Evolutionary conservation across 2,329 filamentous ascomycete genomes (phyloP), one percentile per base, ranked within the genome.

Genomic region (Aspergillus arachidicola): DNA sequence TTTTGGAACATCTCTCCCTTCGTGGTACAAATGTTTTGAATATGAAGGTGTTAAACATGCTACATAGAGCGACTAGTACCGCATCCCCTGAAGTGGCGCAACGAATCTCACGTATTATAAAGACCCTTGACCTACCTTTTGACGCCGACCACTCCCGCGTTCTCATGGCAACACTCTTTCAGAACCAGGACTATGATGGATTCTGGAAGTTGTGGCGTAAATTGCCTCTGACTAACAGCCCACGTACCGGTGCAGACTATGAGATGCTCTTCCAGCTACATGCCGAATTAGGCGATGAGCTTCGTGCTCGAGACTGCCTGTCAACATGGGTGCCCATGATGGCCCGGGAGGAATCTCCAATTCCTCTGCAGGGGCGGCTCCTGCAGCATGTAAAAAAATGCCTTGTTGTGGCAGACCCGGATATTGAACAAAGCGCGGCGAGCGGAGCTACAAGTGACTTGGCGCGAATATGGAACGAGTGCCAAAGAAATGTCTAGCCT

Each of bases 161-260:
- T 16, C 69, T 80, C 6, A 75, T 78, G 69, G 62, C 72, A 6
- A 69, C 74, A 5, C 66, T 73, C 26, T 76, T 85, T 6, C 66
- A 68, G 23, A 80, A 80, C 63, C 70, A 73, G 21, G 78, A 87
- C 66, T 89, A 86, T 82, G 73, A 82, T 19, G 78, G 79, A 6
- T 87, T 91, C 69, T 90, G 87, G 87, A 80, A 86, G 23, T 71
- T 82, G 11, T 91, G 89, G 82, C 82, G 83, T 60, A 80, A 83
- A 61, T 82, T 86, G 4, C 77, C 87, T 16, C 80, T 84, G 46
- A 82, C 84, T 67, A 76, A 81, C 45, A 71, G 75, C 10, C 69
- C 80, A 1, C 85, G 89, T 23, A 83, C 84, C 0, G 70, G 78
- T n/a, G 72, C 73, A 19, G 79, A 89, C 66, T 92, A 91, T 71